A percentile compares a stretch with the other conserved stretches of the same genome.
phyloP scores from a whole-genome alignment of 305 asterid genomes.

The Fraxinus xanthoxyloides region DNA sequence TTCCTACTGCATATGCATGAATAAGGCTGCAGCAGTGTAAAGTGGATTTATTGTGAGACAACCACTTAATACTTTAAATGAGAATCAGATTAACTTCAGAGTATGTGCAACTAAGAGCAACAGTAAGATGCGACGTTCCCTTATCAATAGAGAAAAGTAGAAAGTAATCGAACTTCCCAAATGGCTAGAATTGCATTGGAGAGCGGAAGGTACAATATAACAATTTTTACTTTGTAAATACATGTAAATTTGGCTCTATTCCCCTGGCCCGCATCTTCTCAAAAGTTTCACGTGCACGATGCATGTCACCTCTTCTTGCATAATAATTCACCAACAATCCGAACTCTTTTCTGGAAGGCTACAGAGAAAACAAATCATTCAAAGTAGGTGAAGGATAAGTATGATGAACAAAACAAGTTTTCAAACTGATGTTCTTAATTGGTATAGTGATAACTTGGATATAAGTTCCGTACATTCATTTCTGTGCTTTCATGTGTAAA shows the following conservation, averaged over 20 bases:
- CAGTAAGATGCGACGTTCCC: not conserved
- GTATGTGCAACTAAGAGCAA: constrained; percentile 3
- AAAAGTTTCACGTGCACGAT: constrained; percentile 92
- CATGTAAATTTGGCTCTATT: constrained; percentile 88
- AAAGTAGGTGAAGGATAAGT: constrained; percentile 15
- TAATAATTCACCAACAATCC: constrained; percentile 94
- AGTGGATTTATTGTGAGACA: constrained; percentile 11
- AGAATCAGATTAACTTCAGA: constrained; percentile 10
- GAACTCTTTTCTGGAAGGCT: constrained; percentile 98
- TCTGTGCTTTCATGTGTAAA: constrained; percentile 1
- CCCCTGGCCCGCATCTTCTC: constrained; percentile 97
- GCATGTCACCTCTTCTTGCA: constrained; percentile 95
- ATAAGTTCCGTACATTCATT: not conserved
- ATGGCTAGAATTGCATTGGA: constrained; percentile 15
- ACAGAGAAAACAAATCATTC: constrained; percentile 35
- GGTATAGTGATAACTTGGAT: not conserved
- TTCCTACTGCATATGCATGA: constrained; percentile 91
- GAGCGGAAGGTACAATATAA: constrained; percentile 25
- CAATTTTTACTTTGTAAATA: constrained; percentile 73
- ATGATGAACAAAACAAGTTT: constrained; percentile 14
- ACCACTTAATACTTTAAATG: constrained; percentile 14
- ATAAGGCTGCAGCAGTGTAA: constrained; percentile 71
- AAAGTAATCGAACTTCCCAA: not conserved
- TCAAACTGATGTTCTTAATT: constrained; percentile 4
- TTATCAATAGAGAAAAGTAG: not conserved